Percentiles rank a stretch among this genome's conserved stretches.
Conservation (phyloP, 1,139 yeast species). For the Yamadazyma spencermartinsiae region DNA sequence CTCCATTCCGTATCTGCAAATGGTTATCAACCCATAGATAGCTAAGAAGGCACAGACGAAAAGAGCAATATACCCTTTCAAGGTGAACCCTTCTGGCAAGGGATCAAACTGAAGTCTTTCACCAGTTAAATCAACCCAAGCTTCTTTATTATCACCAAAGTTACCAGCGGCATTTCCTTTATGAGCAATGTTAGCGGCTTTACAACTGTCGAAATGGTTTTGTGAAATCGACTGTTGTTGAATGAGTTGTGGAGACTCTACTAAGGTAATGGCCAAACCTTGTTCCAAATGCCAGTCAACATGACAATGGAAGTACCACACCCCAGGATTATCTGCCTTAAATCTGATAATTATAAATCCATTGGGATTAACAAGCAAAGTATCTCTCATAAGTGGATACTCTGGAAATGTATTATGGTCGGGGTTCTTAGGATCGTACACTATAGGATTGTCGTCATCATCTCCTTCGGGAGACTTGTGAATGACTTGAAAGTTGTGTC, state of each 20-base stretch:
- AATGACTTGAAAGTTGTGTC: conserved; percentile 69
- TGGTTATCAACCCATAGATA: conserved; percentile 71
- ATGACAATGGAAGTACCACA: conserved; percentile 68
- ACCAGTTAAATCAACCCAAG: conserved; percentile 68
- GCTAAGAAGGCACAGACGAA: conserved; percentile 80
- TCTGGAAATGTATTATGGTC: conserved; percentile 37
- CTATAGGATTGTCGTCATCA: conserved; percentile 37
- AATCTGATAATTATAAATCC: conserved; percentile 64
- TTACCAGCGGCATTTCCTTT: conserved; percentile 90
- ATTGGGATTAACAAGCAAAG: conserved; percentile 62
- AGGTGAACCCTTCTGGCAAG: conserved; percentile 86
- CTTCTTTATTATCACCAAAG: conserved; percentile 30
- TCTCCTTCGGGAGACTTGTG: conserved; percentile 36
- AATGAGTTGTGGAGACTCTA: conserved; percentile 57
- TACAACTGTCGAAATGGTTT: conserved; percentile 62
- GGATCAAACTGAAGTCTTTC: conserved; percentile 63
- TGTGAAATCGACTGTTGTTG: conserved; percentile 56
- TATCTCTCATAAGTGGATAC: conserved; percentile 70
- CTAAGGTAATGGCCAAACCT: conserved; percentile 53
- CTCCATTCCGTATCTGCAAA: conserved; percentile 79
- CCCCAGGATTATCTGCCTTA: conserved; percentile 61
- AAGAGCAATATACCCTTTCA: conserved; percentile 86
- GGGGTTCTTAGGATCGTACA: conserved; percentile 35
- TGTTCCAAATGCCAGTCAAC: conserved; percentile 66
- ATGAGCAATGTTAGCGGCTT: conserved; percentile 45